Base-by-base conservation (phyloP, 208 protist genomes). In the Leishmania turanica region DNA sequence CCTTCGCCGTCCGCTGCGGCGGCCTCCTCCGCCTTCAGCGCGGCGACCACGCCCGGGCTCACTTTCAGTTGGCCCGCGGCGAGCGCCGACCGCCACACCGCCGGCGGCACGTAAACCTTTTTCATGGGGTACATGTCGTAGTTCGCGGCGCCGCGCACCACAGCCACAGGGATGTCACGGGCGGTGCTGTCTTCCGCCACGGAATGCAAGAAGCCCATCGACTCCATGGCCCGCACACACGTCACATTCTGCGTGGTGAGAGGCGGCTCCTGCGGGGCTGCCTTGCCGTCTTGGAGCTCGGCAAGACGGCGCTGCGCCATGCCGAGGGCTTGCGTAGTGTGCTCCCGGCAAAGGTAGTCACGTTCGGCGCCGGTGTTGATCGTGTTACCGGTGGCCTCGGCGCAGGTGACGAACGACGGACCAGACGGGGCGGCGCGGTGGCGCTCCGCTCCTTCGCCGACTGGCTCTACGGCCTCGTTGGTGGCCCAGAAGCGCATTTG, bases 211-310 rank as follows among this genome's bases (percentile, higher is more conserved):
- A 93, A 92, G 13, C 88, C 88, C 60, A 91, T 81, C 53, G 80
- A 78, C 75, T 92, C 88, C 90, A 93, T 93, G 42, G 90, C 88
- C 77, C 88, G 88, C 62, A 93, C 90, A 75, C 90, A 93, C 49
- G 87, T 85, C 21, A 88, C 88, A 24, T 92, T 84, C 66, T 80
- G 78, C 49, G 80, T 80, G 19, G 88, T 88, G 70, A 82, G 69
- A 42, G 73, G 73, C 17, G 60, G 45, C 27, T 9, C 58, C n/a
- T 49, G 54, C n/a, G 81, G 45, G 21, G 74, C 68, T 17, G 56
- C 75, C 49, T 77, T 78, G 51, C 79, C 45, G 54, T 79, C 71
- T 27, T 37, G 47, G 31, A 47, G 66, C 2, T 51, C 75, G 0
- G 34, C 19, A 4, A 31, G 64, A 60, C 66, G 54, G 27, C 53